A percentile compares a stretch with the other conserved stretches of the same genome.
Conservation (phyloP, 2,329 filamentous ascomycete genomes). For the Dendryphion nanum region DNA sequence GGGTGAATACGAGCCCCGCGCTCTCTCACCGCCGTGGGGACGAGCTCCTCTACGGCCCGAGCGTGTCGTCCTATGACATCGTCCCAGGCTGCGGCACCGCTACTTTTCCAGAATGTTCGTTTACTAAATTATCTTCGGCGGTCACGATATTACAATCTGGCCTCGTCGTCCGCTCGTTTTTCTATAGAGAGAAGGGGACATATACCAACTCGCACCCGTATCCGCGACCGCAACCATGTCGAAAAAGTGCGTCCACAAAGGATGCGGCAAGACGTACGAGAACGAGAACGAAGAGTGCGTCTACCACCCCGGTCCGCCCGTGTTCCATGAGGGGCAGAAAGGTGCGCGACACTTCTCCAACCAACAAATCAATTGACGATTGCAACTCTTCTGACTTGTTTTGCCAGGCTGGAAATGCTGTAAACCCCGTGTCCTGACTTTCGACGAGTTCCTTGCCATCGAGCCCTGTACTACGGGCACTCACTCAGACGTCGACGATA, state of each 20-base stretch:
- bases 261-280: constrained; percentile 85
- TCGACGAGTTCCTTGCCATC: constrained; percentile 96
- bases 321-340: constrained; percentile 97
- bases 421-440: constrained; percentile 93
- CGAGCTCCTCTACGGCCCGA: constrained; percentile 22
- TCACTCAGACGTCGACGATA: constrained; percentile 84
- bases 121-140: too few species aligned
- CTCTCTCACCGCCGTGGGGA: too few species aligned
- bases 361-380: neutral
- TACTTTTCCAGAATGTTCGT: constrained; percentile 38
- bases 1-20: neutral
- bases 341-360: constrained; percentile 52
- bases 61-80: constrained; percentile 29
- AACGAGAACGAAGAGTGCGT: constrained; percentile 79
- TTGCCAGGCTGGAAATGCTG: constrained; percentile 95
- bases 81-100: constrained; percentile 8
- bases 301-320: constrained; percentile 90
- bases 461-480: constrained; percentile 89
- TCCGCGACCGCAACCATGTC: constrained; percentile 63
- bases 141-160: too few species aligned
- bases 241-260: constrained; percentile 92
- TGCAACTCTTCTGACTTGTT: neutral
- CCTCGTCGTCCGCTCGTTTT: too few species aligned
- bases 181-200: too few species aligned
- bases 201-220: too few species aligned